Base-by-base conservation (phyloP, 2,329 filamentous ascomycete species). In the Claviceps fusiformis region DNA sequence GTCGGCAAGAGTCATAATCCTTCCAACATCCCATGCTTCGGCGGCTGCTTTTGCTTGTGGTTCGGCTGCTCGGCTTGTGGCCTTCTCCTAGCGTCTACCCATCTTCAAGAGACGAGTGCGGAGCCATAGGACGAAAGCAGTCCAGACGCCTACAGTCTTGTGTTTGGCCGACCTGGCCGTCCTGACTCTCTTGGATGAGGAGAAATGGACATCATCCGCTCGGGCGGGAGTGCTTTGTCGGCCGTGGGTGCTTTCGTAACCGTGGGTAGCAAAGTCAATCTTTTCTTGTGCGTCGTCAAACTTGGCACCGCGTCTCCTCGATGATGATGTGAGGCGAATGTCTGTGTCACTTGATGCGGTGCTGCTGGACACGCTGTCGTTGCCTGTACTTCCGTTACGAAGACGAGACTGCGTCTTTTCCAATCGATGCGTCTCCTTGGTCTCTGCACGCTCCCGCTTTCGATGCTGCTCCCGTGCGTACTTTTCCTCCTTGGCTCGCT, bases 121-220 rank as follows among this genome's bases (percentile, higher is more conserved):
- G 31, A 85, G 65, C 82, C 82, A 85, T 55, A 85, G 71, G 52
- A 85, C 72, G 61, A 85, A 83, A 27, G 75, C 75, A 8, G 78
- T 82, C 81, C 81, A 85, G 44, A 80, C 75, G 58, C 77, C 73
- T 58, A 79, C 78, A 1, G 81, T 85, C 69, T 78, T 81, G 60
- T 73, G 75, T 70, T 83, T 85, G 56, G 78, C 73, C 8, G 72
- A 71, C 61, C 69, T 74, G 56, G 68, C 69, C 55, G 72, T 72
- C 61, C 69, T 74, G 56, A 68, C 69, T 55, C 77, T 70, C 43
- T 68, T 66, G 5, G 68, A 43, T 43, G 68, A 67, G 55, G 73
- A 67, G 55, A 78, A 77, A 15, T 68, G 67, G 19, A 75, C 71
- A 3, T 73, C 71, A 19, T 74, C 71, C 19, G 74, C 71, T 15